Conservation (phyloP, 495 filamentous ascomycete genomes). For the Neurospora terricola region DNA sequence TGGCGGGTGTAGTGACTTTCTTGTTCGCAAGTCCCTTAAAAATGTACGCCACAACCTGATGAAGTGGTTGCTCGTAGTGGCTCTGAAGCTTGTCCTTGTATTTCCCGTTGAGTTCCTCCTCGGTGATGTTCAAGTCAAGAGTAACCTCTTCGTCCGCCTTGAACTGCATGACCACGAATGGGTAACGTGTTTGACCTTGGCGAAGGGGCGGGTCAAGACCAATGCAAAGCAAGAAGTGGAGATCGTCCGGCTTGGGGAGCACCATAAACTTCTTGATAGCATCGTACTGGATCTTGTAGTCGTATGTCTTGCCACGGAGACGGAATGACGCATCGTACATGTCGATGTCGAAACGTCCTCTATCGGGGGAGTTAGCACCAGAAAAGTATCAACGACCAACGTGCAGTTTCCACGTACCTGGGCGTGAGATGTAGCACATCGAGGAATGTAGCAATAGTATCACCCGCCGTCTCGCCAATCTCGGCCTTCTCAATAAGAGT, state of each 20-base stretch:
- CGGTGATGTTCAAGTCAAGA: slow-evolving; percentile 95
- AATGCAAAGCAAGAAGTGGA: slow-evolving; percentile 89
- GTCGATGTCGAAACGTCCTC: slow-evolving; percentile 98
- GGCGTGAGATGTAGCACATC: slow-evolving; percentile 97
- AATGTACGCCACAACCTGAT: slow-evolving; percentile 84
- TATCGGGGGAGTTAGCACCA: slow-evolving; percentile 33
- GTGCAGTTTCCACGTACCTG: slow-evolving; percentile 47
- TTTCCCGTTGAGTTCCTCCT: slow-evolving; percentile 67
- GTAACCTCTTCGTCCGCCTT: slow-evolving; percentile 97
- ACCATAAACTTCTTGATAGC: slow-evolving; percentile 98
- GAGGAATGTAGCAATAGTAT: slow-evolving; percentile 93
- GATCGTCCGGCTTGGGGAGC: slow-evolving; percentile 92
- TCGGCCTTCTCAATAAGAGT: slow-evolving; percentile 98
- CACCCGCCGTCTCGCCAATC: slow-evolving; percentile 95
- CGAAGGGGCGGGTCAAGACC: slow-evolving; percentile 92
- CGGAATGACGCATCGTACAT: slow-evolving; percentile 99
- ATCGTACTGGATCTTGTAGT: slow-evolving; percentile 99
- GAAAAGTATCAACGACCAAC: background rate
- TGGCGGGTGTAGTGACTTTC: slow-evolving; percentile 86
- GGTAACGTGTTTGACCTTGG: slow-evolving; percentile 96
- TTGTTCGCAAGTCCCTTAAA: slow-evolving; percentile 91
- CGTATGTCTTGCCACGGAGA: slow-evolving; percentile 96
- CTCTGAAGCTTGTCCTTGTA: slow-evolving; percentile 82
- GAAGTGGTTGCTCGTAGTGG: slow-evolving; percentile 85
- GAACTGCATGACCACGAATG: slow-evolving; percentile 98